Evolutionary conservation across 306 rosid species (phyloP), one percentile per base, ranked within the genome.

Genomic region (Rosa chinensis): DNA sequence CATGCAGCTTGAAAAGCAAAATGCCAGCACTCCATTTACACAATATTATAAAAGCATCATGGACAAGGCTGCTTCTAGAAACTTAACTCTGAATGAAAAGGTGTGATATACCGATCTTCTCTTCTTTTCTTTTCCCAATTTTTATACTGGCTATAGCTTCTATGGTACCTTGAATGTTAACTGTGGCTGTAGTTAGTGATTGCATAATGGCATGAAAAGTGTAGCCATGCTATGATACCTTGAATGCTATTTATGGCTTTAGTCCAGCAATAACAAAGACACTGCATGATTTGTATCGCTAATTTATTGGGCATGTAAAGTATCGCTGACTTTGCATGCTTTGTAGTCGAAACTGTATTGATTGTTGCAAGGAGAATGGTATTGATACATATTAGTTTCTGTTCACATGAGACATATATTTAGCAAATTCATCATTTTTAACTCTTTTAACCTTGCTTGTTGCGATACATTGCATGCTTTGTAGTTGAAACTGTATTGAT

Each of bases 41-140:
- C 96, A 89, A 70, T 88, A 93, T 81, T 95, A 91, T 83, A 91
- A 89, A 85, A 90, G 94, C 96, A 88, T 91, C 74, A 84, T 78
- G 79, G 85, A 80, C 83, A 93, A 88, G 83, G 98, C 98, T 78
- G 84, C 86, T 59, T 86, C 96, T 28, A 89, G 97, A 88, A 84
- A 85, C 79, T 59, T 70, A 76, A 55, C 85, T 78, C 66, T 83
- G 76, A 81, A 84, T 62, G 77, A 68, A 80, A 89, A 92, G 99
- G 97, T 94, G 82, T 84, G 55, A 49, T 79, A 84, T 16, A 10
- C 71, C 42, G 23, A 74, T 76, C 79, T 78, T 78, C 73, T 64
- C n/a, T 9, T 66, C 59, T 50, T 47, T 70, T 53, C 23, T 23
- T 79, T 14, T 69, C 9, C 28, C 9, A 47, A 59, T 3, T 64